Conservation (phyloP, 805 yeast species). For the Wickerhamiella musiphila region DNA sequence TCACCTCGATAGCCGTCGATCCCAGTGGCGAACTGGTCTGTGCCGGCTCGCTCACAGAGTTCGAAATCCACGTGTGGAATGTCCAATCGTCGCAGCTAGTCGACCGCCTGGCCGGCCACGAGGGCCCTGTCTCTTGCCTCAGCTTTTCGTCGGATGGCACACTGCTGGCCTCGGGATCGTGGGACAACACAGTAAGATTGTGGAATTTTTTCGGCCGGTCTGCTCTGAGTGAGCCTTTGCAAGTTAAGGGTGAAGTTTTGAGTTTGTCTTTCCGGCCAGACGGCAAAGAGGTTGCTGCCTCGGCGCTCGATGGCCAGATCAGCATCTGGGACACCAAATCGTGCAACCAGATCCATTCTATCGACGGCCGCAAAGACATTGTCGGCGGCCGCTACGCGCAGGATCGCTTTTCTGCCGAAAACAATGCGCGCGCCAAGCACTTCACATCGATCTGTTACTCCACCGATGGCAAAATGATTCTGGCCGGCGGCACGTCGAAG, state of each 20-base stretch:
- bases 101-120: slow-evolving; percentile 82
- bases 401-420: slow-evolving; percentile 67
- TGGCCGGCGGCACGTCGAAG: slow-evolving; percentile 89
- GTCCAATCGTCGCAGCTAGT: slow-evolving; percentile 88
- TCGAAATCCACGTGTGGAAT: slow-evolving; percentile 89
- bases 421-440: slow-evolving; percentile 67
- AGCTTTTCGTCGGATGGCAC: slow-evolving; percentile 72
- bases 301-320: slow-evolving; percentile 78
- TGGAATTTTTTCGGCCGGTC: slow-evolving; percentile 87
- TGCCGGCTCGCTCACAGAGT: slow-evolving; percentile 83
- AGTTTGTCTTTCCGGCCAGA: slow-evolving; percentile 78
- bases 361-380: slow-evolving; percentile 81
- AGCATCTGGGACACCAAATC: slow-evolving; percentile 67
- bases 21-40: slow-evolving; percentile 94
- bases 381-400: slow-evolving; percentile 64
- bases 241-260: slow-evolving; percentile 67
- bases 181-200: slow-evolving; percentile 89
- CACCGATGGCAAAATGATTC: slow-evolving; percentile 71
- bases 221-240: slow-evolving; percentile 80
- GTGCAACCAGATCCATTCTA: slow-evolving; percentile 62
- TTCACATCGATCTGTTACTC: slow-evolving; percentile 71
- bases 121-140: slow-evolving; percentile 81
- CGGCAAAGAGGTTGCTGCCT: slow-evolving; percentile 75
- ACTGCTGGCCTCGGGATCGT: slow-evolving; percentile 73
- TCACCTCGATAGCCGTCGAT: slow-evolving; percentile 79